Percentiles rank a stretch among this genome's conserved stretches.
Conservation (phyloP, 345 rosid species). For the Raphanus raphanistrum region DNA sequence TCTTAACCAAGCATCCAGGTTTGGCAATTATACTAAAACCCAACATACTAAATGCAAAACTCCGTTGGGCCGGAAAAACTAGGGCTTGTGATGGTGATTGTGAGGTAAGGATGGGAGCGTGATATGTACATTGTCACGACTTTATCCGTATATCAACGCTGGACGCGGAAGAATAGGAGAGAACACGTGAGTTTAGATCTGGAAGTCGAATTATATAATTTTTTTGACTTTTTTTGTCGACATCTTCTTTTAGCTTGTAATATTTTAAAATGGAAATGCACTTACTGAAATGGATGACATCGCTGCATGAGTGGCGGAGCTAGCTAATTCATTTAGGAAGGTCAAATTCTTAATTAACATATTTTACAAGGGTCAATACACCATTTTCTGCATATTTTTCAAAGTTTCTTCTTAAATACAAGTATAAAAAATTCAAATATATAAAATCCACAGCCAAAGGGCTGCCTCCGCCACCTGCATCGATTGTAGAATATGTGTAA, state of each 20-base stretch:
- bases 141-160: not conserved
- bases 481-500: too few relatives aligned
- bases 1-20: not conserved
- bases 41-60: not conserved
- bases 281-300: too few relatives aligned
- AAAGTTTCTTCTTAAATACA: too few relatives aligned
- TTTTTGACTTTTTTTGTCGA: not conserved
- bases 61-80: not conserved
- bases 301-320: too few relatives aligned
- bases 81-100: not conserved
- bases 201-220: not conserved
- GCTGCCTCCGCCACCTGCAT: too few relatives aligned
- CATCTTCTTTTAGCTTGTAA: not conserved
- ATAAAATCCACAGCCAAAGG: too few relatives aligned
- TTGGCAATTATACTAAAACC: not conserved
- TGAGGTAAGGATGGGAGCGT: not conserved
- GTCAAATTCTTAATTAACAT: too few relatives aligned
- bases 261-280: too few relatives aligned
- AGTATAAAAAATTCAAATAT: too few relatives aligned
- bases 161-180: not conserved
- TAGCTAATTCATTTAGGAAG: too few relatives aligned
- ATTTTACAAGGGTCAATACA: too few relatives aligned
- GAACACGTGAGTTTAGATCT: not conserved
- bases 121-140: not conserved
- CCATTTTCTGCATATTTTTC: too few relatives aligned